Conservation (phyloP, 352 stramenopile species). For the Globisporangium carolinianum region DNA sequence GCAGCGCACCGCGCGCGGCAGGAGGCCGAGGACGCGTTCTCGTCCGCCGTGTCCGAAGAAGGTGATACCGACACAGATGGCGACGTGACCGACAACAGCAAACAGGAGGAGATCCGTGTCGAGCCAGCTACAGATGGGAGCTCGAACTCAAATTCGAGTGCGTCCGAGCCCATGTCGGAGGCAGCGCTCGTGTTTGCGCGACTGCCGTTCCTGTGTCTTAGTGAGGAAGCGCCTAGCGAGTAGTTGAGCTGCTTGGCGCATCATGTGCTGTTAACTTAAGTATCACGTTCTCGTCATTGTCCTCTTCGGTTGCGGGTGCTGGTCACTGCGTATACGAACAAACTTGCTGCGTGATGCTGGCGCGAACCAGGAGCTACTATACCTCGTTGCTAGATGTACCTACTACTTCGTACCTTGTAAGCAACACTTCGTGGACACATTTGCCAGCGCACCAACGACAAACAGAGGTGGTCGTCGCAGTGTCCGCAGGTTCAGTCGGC, state of each 20-base stretch:
- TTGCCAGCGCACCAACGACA: too few relatives aligned
- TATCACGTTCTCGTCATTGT: background rate
- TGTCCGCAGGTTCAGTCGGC: too few relatives aligned
- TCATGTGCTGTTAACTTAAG: background rate
- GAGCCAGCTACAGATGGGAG: background rate
- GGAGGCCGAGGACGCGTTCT: conserved; percentile 7
- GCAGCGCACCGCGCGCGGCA: background rate
- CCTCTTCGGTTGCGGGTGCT: too few relatives aligned
- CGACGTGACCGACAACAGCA: conserved; percentile 2
- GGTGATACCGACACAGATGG: conserved; percentile 23
- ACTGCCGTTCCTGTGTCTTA: conserved; percentile 17
- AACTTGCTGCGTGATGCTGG: too few relatives aligned
- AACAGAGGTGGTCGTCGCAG: too few relatives aligned
- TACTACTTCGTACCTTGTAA: too few relatives aligned
- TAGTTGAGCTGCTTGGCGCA: background rate
- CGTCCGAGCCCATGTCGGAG: conserved; percentile 13
- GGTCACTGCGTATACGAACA: too few relatives aligned
- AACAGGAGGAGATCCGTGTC: conserved; percentile 11
- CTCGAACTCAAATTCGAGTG: too few relatives aligned
- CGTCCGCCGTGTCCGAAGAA: too few relatives aligned
- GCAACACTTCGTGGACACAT: too few relatives aligned
- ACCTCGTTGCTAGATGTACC: too few relatives aligned
- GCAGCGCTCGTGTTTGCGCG: conserved; percentile 31
- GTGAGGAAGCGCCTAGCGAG: background rate
- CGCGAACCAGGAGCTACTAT: too few relatives aligned